These are phyloP conservation scores for Termitomyces sp. DNA, from an alignment of 768 basidiomycete genomes.

Conservation along the genomic window DNA sequence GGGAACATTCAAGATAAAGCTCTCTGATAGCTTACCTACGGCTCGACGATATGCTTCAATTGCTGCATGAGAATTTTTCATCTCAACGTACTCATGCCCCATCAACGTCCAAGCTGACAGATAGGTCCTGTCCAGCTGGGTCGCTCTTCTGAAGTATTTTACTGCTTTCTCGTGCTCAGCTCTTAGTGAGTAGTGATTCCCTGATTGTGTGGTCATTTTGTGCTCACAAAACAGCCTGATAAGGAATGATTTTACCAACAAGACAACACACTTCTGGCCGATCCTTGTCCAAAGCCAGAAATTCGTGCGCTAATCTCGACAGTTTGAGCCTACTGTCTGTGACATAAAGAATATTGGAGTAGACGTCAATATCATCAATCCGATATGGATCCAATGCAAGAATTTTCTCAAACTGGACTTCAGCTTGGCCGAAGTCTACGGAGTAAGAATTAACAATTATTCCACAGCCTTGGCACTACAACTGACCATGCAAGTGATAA, in stretches of 20 bases:
- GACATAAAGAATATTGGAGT: conserved; percentile 96
- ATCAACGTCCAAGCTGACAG: conserved; percentile 98
- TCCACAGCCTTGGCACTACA: background rate
- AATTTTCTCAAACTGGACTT: conserved; percentile 81
- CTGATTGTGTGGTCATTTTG: conserved; percentile 36
- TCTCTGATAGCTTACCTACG: conserved; percentile 53
- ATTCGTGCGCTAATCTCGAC: conserved; percentile 89
- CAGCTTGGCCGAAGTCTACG: conserved; percentile 85
- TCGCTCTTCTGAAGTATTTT: conserved; percentile 90
- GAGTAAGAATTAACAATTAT: conserved; percentile 7
- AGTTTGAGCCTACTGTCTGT: conserved; percentile 86
- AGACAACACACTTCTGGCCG: conserved; percentile 96
- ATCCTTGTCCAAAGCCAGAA: conserved; percentile 85
- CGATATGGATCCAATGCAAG: conserved; percentile 79
- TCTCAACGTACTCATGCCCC: conserved; percentile 98
- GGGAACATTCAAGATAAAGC: background rate
- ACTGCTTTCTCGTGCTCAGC: conserved; percentile 95
- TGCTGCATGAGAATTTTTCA: conserved; percentile 99
- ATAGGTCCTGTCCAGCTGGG: conserved; percentile 93
- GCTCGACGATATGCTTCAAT: conserved; percentile 97
- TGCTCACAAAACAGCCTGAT: background rate
- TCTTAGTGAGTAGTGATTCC: conserved; percentile 95
- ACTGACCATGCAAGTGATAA: conserved; percentile 87
- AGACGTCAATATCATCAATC: conserved; percentile 93
- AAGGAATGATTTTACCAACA: conserved; percentile 63